Evolutionary conservation across 345 rosid species (phyloP), one percentile per base, ranked within the genome.

Genomic region (Cardamine chenopodiifolia): DNA sequence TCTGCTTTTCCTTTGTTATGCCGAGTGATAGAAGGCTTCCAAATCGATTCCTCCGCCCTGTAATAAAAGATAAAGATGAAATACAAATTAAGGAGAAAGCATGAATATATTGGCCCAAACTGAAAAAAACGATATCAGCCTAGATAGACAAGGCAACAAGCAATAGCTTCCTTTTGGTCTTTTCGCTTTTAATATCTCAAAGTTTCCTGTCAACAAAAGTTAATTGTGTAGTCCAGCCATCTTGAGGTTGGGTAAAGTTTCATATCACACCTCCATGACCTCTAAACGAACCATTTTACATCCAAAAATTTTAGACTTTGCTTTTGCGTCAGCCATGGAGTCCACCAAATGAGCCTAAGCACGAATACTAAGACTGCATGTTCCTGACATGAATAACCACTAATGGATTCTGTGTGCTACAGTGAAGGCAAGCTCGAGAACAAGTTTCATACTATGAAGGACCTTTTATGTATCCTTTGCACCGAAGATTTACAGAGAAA

Each of bases 21-120:
- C 94, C 92, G 7, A 89, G 81, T 34, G 91, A 86, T 76, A 92
- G 85, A 66, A 96, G 85, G 70, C 91, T 90, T 76, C 94, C 97
- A 35, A 92, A 87, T 70, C 91, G 82, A 79, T 91, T 89, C 79
- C 83, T 89, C 18, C 97, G 91, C 78, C 90, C 98, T 95, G 83
- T 42, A 20, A 64, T 47, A 48, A 20, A 34, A 42, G 53, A 69
- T 45, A 68, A 56, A 53, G 56, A 68, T 22, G 22, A 34, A 13
- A 52, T 10, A 29, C 3, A 66, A 19, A 31, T 22, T 42, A 18
- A 42, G 47, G 20, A 72, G 0, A 52, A 61, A 37, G 65, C 8
- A 3, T 56, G 47, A 58, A 13, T 28, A 77, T 42, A 32, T n/a
- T 62, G 29, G 53, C 23, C 26, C 25, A 31, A 29, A 32, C 22